Conservation (phyloP, 164 flowering plant genomes). For the Umbellularia californica region DNA sequence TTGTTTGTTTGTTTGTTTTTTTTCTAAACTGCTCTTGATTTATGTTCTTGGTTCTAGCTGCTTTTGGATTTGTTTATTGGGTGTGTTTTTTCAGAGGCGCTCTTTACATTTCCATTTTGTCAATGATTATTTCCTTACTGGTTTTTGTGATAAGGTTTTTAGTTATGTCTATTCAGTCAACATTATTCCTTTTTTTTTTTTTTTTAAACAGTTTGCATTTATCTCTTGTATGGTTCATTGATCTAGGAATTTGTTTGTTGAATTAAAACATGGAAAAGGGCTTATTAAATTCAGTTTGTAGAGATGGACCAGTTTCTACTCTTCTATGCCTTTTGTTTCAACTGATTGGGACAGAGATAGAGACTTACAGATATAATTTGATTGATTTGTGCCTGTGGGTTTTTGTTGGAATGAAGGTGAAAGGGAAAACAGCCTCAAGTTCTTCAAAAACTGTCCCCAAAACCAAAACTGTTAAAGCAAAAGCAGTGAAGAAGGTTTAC, state of each 20-base stretch:
- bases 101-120: background rate
- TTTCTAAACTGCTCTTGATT: background rate
- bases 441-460: constrained; percentile 46
- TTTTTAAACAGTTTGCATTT: no score
- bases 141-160: background rate
- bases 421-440: constrained; percentile 37
- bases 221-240: no score
- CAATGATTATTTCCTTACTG: background rate
- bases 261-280: no score
- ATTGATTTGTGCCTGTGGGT: background rate
- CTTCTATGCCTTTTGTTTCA: background rate
- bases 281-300: no score
- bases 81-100: background rate
- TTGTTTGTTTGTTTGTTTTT: no score
- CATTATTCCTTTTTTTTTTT: no score
- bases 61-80: background rate
- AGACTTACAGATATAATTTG: background rate
- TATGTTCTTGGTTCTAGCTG: background rate
- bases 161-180: no score
- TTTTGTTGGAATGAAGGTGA: constrained; percentile 47
- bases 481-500: constrained; percentile 67
- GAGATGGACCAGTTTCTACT: no score
- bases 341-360: background rate
- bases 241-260: no score
- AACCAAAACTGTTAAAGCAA: constrained; percentile 47